Conservation (phyloP, 1,284 basidiomycete genomes). For the Boletus smithii region DNA sequence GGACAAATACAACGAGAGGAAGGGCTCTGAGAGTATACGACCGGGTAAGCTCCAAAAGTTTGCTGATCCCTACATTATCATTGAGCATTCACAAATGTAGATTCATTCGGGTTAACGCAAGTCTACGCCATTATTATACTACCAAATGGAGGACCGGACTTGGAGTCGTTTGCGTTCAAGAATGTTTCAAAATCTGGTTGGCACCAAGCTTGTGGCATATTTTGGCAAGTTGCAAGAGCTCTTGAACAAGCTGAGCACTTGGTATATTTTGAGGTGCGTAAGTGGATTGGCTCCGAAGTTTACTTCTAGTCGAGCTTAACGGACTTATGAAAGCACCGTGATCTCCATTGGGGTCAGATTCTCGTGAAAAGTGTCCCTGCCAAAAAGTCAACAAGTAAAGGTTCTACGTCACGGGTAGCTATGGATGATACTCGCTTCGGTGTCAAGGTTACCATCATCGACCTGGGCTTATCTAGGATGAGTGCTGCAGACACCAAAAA, state of each 20-base stretch:
- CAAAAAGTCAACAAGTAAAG: constrained; percentile 25
- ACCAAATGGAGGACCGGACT: constrained; percentile 83
- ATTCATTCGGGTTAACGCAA: constrained; percentile 71
- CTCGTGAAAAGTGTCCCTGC: constrained; percentile 63
- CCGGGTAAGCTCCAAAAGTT: constrained; percentile 56
- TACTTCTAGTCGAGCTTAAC: constrained; percentile 9
- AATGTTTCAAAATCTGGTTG: constrained; percentile 55
- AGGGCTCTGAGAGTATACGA: constrained; percentile 81
- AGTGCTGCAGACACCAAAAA: constrained; percentile 48
- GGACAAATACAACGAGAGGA: constrained; percentile 74
- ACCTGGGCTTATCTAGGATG: constrained; percentile 90
- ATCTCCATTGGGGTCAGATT: constrained; percentile 98
- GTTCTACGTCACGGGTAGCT: constrained; percentile 33
- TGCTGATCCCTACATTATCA: background rate
- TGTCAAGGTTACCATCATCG: constrained; percentile 83
- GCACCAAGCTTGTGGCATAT: constrained; percentile 82
- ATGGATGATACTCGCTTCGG: constrained; percentile 65
- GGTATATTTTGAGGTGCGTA: constrained; percentile 80
- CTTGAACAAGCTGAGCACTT: constrained; percentile 77
- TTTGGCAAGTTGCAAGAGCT: constrained; percentile 84
- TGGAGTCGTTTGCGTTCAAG: constrained; percentile 77
- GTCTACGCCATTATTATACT: constrained; percentile 87
- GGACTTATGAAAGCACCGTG: constrained; percentile 71
- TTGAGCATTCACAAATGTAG: constrained; percentile 40
- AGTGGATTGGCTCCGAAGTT: background rate